phyloP scores from a whole-genome alignment of 2,329 filamentous ascomycete genomes.

The Exophiala spinifera region DNA sequence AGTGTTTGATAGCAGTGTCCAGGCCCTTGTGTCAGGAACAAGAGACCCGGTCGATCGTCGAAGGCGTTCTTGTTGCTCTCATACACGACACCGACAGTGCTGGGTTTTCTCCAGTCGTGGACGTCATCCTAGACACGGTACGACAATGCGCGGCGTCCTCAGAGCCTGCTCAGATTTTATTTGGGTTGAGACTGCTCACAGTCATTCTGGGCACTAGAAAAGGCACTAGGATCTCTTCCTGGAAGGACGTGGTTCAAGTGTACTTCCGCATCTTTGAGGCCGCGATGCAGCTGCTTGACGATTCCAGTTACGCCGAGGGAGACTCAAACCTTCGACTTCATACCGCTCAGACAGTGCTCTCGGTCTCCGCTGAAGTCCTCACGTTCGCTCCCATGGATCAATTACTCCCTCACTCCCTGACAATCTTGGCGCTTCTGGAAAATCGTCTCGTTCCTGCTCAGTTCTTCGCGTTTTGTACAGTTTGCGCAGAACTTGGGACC shows the following conservation, averaged over 20 bases:
- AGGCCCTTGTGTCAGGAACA: slow-evolving; percentile 47
- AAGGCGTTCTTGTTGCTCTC: slow-evolving; percentile 73
- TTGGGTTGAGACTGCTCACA: slow-evolving; percentile 62
- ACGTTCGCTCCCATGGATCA: slow-evolving; percentile 76
- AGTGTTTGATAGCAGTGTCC: slow-evolving; percentile 46
- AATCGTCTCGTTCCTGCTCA: slow-evolving; percentile 63
- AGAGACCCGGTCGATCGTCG: slow-evolving; percentile 49
- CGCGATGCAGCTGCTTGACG: not conserved
- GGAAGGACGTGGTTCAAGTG: slow-evolving; percentile 62
- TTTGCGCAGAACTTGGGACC: slow-evolving; percentile 69
- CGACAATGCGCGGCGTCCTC: slow-evolving; percentile 23
- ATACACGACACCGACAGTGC: slow-evolving; percentile 77
- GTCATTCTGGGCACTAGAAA: slow-evolving; percentile 75
- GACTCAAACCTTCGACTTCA: not conserved
- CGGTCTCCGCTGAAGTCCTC: slow-evolving; percentile 61
- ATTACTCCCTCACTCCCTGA: slow-evolving; percentile 66
- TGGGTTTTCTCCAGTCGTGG: slow-evolving; percentile 67
- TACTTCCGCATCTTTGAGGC: slow-evolving; percentile 51
- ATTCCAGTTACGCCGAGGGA: not conserved
- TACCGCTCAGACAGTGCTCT: slow-evolving; percentile 40
- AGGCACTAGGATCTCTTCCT: slow-evolving; percentile 69
- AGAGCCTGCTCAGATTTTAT: slow-evolving; percentile 41
- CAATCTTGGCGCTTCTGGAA: slow-evolving; percentile 63
- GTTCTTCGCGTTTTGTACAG: slow-evolving; percentile 83
- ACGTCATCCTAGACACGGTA: slow-evolving; percentile 57